Conservation (phyloP, 768 basidiomycete genomes). For the Naganishia onofrii region DNA sequence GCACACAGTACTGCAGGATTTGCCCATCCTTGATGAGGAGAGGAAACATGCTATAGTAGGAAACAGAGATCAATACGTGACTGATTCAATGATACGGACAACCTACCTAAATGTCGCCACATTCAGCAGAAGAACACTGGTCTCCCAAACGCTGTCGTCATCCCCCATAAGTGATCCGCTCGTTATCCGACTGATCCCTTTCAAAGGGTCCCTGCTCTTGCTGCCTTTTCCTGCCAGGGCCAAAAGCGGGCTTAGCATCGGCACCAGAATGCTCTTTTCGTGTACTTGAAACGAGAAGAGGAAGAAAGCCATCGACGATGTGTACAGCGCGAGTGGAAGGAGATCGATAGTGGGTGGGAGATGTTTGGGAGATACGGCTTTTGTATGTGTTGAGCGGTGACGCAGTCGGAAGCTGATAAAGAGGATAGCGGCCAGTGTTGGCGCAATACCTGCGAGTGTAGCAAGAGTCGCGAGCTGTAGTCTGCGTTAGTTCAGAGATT, state of each 20-base stretch:
- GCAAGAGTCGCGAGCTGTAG: constrained; percentile 61
- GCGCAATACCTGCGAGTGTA: constrained; percentile 69
- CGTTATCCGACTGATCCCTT: constrained; percentile 43
- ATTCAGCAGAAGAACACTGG: constrained; percentile 74
- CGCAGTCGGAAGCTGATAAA: constrained; percentile 37
- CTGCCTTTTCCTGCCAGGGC: constrained; percentile 52
- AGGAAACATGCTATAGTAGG: constrained; percentile 79
- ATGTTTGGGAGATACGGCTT: constrained; percentile 37
- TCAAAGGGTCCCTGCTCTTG: neutral
- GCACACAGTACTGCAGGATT: constrained; percentile 68
- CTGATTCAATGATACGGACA: neutral
- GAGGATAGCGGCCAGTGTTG: constrained; percentile 46
- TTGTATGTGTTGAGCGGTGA: constrained; percentile 21
- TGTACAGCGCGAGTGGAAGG: constrained; percentile 75
- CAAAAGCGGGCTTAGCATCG: constrained; percentile 77
- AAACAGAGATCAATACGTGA: neutral
- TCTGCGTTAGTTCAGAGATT: neutral
- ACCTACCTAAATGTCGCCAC: constrained; percentile 81
- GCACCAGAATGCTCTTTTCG: constrained; percentile 85
- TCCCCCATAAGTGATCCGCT: constrained; percentile 35
- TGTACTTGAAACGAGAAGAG: constrained; percentile 95
- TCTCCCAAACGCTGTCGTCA: constrained; percentile 62
- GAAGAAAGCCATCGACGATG: constrained; percentile 86
- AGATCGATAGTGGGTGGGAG: constrained; percentile 61
- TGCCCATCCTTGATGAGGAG: constrained; percentile 75